Evolutionary conservation across 768 basidiomycete genomes (phyloP), one percentile per base, ranked within the genome.

Genomic region (Lentinula detonsa): DNA sequence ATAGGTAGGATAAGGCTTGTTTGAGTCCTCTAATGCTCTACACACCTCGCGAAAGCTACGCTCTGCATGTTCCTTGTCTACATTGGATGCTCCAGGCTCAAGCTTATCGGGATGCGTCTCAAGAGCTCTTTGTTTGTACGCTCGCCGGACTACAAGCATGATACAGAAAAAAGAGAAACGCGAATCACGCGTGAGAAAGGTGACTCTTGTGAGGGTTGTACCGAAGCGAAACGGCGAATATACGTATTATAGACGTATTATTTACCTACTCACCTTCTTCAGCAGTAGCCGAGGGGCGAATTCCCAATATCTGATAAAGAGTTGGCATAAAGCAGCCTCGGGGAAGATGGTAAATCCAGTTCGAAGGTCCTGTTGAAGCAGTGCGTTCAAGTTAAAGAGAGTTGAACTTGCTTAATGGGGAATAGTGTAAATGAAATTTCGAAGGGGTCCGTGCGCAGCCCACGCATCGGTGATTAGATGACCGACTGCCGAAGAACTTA

Each of bases 41-140:
- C 21, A 8, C 11, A 56, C 87, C 77, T 79, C 77, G 67, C 81
- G 85, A 65, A 90, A 90, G 63, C 78, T 79, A 42, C 78, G 77
- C 66, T 83, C 81, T 7, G 87, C 83, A 18, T 68, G 74, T 59
- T 78, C 76, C 67, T 81, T 84, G 62, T 83, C 81, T 60, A 76
- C 72, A 48, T 79, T 78, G 46, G 73, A 80, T 7, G 83, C 81
- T 34, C 71, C 71, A 40, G 79, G 84, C 10, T 81, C 81, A 51
- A 88, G 80, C 65, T 87, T 88, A 65, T 90, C 88, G 9, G 88
- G 88, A 68, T 90, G 88, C 1, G 88, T 89, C 69, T 86, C 85
- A 31, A 90, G 75, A 9, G 82, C 86, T 65, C 81, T 84, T 63
- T 80, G 81, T 66, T 81, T 85, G 70, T 88, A 90, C 1, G 86